Evolutionary conservation across 176 grass and related monocot genomes (phyloP).

Genomic region (Eleusine coracana): DNA sequence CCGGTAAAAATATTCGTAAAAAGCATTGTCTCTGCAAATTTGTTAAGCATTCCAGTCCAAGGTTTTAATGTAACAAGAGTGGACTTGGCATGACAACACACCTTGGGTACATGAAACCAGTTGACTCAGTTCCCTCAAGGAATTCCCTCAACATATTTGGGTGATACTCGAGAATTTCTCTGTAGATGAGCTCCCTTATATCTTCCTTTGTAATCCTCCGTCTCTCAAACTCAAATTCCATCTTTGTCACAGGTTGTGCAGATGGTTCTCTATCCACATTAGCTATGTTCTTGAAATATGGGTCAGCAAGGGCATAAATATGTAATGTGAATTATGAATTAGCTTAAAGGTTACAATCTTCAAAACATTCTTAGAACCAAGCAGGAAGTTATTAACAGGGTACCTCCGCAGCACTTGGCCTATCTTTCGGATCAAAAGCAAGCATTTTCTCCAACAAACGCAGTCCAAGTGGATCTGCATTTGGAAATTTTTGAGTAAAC

Average conservation of each 20-base stretch:
- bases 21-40: background rate
- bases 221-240: constrained; percentile 85
- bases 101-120: constrained; percentile 87
- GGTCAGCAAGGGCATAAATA: constrained; percentile 68
- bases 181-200: constrained; percentile 70
- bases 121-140: constrained; percentile 60
- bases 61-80: background rate
- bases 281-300: constrained; percentile 78
- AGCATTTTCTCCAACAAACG: constrained; percentile 66
- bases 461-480: constrained; percentile 67
- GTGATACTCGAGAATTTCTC: constrained; percentile 83
- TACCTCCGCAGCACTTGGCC: constrained; percentile 78
- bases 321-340: constrained; percentile 10
- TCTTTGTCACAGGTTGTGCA: constrained; percentile 64
- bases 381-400: background rate
- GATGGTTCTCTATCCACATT: constrained; percentile 79
- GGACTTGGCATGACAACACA: constrained; percentile 23
- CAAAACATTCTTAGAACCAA: constrained; percentile 14
- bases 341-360: background rate
- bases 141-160: constrained; percentile 77
- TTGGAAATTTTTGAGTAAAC: constrained; percentile 75
- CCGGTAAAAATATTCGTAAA: background rate
- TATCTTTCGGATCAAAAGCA: constrained; percentile 82
- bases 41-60: background rate
- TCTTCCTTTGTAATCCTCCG: constrained; percentile 71